Evolutionary conservation across 306 rosid genomes (phyloP).

Genomic region (Pyrus bretschneideri): DNA sequence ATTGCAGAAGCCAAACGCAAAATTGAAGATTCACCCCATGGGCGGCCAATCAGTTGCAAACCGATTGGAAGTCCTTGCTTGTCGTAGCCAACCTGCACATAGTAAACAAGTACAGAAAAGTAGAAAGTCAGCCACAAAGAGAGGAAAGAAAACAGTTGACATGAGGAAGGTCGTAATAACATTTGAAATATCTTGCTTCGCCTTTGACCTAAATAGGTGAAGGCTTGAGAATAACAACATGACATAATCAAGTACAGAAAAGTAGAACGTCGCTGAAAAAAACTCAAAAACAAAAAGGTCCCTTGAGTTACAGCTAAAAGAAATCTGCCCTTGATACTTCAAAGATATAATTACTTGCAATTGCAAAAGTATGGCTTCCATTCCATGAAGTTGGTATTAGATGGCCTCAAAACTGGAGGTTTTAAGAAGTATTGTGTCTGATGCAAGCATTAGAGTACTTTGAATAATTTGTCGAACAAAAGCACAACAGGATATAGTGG

Average conservation of each 20-base stretch:
- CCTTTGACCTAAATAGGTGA: not conserved
- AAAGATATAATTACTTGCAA: not conserved
- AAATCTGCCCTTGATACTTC: too few species aligned
- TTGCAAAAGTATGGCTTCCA: not conserved
- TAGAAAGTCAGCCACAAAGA: not conserved
- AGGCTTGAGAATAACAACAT: not conserved
- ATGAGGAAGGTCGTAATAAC: not conserved
- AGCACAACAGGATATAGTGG: not conserved
- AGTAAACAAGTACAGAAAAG: not conserved
- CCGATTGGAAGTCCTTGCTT: conserved; percentile 90
- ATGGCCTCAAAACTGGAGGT: not conserved
- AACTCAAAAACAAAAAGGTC: not conserved
- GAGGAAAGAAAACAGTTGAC: not conserved
- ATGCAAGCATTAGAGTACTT: not conserved
- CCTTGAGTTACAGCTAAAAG: not conserved
- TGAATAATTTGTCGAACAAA: not conserved
- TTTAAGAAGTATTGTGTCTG: not conserved
- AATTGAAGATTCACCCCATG: conserved; percentile 90
- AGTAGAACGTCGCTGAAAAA: too few species aligned
- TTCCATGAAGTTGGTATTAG: not conserved
- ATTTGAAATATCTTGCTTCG: not conserved
- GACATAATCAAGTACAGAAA: not conserved
- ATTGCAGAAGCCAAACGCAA: conserved; percentile 77
- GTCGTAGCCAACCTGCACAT: conserved; percentile 38
- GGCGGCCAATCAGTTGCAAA: conserved; percentile 85